Evolutionary conservation across 805 yeast genomes (phyloP), one percentile per base, ranked within the genome.

Genomic region (Starmera caribaea): DNA sequence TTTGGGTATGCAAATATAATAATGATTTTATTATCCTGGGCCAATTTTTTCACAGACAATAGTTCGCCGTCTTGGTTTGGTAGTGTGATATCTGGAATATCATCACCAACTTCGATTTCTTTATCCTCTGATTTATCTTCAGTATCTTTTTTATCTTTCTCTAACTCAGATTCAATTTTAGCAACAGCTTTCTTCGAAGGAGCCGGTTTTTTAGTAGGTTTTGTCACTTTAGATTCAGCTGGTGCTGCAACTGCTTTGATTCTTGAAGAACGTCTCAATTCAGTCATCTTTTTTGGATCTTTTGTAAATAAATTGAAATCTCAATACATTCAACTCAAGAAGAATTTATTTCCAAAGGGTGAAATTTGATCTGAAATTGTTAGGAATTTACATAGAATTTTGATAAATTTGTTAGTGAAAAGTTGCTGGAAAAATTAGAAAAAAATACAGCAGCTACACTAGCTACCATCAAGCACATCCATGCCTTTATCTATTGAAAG

Each of bases 1-100:
- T 73, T 81, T 39, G 97, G 97, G 56, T 89, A 90, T 15, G 95
- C 83, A 60, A 80, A 76, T 21, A 76, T 63, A 16, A 79, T 65
- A 26, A 79, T 68, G 12, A 76, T 61, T 15, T 65, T 59, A 30
- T 73, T 65, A 8, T 59, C 59, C 15, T 51, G 47, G 8, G 65
- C 66, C 38, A 67, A 49, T 4, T 66, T 59, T 16, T 60, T 65
- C 45, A 82, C 53, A 30, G 74, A 67, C 15, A 81, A 70, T 30
- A 69, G 72, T 30, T 75, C 66, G n/a, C 73, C 87, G 46, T 81
- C 81, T 59, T 90, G 90, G 53, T 85, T 77, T 39, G 65, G 47
- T 33, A 88, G 63, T 1, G 68, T 66, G 35, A 87, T 47, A 42
- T 76, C 79, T 12, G 94, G 94, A 35, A 84, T 69, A 9, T 58